Evolutionary conservation across 2,329 filamentous ascomycete genomes (phyloP).

Genomic region (Colletotrichum zoysiae): DNA sequence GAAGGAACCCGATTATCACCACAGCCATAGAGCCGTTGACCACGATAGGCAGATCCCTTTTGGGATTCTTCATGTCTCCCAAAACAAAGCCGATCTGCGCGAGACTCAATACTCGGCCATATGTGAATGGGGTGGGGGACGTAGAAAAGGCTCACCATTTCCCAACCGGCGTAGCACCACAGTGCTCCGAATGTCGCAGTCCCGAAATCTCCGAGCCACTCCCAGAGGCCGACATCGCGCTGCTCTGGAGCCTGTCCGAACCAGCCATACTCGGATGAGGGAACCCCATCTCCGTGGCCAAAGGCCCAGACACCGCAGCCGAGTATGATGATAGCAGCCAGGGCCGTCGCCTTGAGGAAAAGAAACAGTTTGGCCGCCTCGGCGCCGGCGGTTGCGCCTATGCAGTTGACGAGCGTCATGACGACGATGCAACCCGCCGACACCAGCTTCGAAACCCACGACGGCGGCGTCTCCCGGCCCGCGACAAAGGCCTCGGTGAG

Average conservation of each 20-base stretch:
- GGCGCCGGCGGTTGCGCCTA: slow-evolving; percentile 55
- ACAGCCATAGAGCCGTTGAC: slow-evolving; percentile 57
- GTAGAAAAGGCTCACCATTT: slow-evolving; percentile 55
- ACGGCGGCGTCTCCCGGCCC: slow-evolving; percentile 38
- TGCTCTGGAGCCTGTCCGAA: slow-evolving; percentile 43
- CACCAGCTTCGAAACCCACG: slow-evolving; percentile 52
- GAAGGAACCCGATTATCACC: slow-evolving; percentile 56
- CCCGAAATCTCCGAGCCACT: slow-evolving; percentile 54
- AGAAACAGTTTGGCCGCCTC: slow-evolving; percentile 57
- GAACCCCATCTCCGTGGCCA: slow-evolving; percentile 53
- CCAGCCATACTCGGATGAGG: slow-evolving; percentile 52
- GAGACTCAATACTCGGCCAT: slow-evolving; percentile 12
- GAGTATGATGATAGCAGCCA: slow-evolving; percentile 41
- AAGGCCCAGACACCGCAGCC: slow-evolving; percentile 45
- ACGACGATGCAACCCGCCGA: slow-evolving; percentile 53
- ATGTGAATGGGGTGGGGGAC: slow-evolving; percentile 38
- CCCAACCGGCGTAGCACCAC: slow-evolving; percentile 60
- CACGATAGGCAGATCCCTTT: slow-evolving; percentile 51
- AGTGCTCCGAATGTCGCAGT: slow-evolving; percentile 57
- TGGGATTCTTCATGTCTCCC: slow-evolving; percentile 47
- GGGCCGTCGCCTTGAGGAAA: slow-evolving; percentile 48
- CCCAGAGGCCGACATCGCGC: slow-evolving; percentile 48
- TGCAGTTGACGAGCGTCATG: slow-evolving; percentile 58
- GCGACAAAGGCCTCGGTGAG: slow-evolving; percentile 50
- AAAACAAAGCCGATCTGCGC: slow-evolving; percentile 46